Base-by-base conservation (phyloP, 2,329 filamentous ascomycete genomes). In the Orbilia quercus region DNA sequence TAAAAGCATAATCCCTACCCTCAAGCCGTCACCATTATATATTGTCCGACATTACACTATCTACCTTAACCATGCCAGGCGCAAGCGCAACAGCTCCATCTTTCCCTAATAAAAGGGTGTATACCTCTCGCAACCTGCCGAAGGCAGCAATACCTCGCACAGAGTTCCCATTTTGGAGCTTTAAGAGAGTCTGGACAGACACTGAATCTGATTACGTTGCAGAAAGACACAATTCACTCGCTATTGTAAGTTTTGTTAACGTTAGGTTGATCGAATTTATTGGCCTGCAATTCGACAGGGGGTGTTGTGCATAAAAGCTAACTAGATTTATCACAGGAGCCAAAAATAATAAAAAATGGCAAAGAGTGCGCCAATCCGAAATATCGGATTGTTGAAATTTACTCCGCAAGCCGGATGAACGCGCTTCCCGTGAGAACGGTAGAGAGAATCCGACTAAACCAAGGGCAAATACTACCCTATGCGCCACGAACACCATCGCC, bases 131-230 rank as follows among this genome's bases (percentile, higher is more conserved):
- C 12, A 54, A 7, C 12, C 34, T 54, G 2, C 50, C 50, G 2
- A 23, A 36, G 7, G 23, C 34, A 12, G 50, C 34, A 11, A 38
- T 54, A 4, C 50, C 50, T 6, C 50, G 50, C 11, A 11, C 50
- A 7, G 50, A 54, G 20, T 54, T 54, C 16, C 50, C 50, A 16
- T 54, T 54, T 18, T 54, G 50, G 50, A 54, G 50, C 25, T 54
- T 54, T 23, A 54, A 54, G 11, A 54, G 25, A 18, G 50, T 54
- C 12, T 54, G 50, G 50, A 54, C 31, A 16, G 34, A 54, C 20
- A 54, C 50, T 9, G 34, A 40, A 25, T 54, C 50, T 2, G 50
- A 40, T 11, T 54, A 38, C 23, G 50, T 54, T 38, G 50, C 34
- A 4, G 50, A 54, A 54, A 36, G 50, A 18, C 50, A 54, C 50